phyloP scores from a whole-genome alignment of 2,329 filamentous ascomycete genomes.

The Beauveria australis region DNA sequence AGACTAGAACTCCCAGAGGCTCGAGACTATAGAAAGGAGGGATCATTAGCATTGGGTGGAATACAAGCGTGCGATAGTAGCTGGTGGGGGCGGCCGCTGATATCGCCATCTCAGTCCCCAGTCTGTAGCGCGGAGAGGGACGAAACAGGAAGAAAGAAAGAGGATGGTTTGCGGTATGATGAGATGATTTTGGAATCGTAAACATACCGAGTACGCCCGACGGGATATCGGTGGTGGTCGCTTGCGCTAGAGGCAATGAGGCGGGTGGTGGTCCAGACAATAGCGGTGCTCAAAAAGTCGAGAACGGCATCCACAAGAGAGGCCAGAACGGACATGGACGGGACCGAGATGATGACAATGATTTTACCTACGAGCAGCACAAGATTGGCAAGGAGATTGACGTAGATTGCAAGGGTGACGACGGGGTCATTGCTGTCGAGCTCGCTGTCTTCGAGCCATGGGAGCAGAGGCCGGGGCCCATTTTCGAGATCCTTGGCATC shows the following conservation, averaged over 20 bases:
- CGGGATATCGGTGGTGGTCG: conserved; percentile 68
- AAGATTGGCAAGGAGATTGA: conserved; percentile 74
- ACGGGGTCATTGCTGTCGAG: conserved; percentile 65
- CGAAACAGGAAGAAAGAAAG: background rate
- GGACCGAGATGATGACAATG: conserved; percentile 66
- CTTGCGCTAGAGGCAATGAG: conserved; percentile 58
- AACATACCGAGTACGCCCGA: conserved; percentile 55
- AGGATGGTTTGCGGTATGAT: background rate
- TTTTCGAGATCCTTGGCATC: conserved; percentile 23
- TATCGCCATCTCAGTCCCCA: background rate
- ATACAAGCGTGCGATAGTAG: background rate
- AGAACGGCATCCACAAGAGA: conserved; percentile 71
- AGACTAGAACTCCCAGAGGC: conserved; percentile 72
- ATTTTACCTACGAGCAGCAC: conserved; percentile 70
- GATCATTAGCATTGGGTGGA: conserved; percentile 15
- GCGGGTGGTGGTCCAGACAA: conserved; percentile 70
- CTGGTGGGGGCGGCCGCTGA: background rate
- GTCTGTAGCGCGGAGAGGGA: background rate
- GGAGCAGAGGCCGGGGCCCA: conserved; percentile 41
- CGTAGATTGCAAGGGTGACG: conserved; percentile 79
- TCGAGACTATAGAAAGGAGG: conserved; percentile 47
- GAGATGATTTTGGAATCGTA: background rate
- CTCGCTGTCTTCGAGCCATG: conserved; percentile 63
- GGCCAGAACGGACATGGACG: conserved; percentile 73
- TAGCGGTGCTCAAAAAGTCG: conserved; percentile 73